Percentiles rank a stretch among this genome's conserved stretches.
Evolutionary conservation across 148 eudicot genomes (phyloP).

Genomic region (Rhododendron mucronatum): DNA sequence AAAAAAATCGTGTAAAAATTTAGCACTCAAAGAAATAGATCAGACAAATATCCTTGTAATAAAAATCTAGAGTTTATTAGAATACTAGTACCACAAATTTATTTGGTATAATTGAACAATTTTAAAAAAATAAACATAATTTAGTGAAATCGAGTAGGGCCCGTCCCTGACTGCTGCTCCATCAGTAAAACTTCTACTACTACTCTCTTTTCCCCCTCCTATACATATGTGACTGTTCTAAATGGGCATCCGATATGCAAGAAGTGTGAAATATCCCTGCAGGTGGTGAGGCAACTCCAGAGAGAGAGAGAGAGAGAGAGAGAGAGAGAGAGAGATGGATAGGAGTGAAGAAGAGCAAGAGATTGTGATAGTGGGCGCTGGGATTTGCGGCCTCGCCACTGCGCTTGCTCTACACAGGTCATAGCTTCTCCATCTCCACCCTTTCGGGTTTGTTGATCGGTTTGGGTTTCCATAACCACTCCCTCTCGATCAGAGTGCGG

Average conservation of each 20-base stretch:
- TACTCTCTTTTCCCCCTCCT: not conserved
- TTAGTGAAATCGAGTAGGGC: too few species aligned
- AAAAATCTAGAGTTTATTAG: too few species aligned
- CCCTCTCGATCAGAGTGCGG: too few species aligned
- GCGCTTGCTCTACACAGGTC: not conserved
- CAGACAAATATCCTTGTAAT: too few species aligned
- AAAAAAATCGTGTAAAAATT: too few species aligned
- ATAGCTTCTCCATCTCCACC: not conserved
- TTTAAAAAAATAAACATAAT: too few species aligned
- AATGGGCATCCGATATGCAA: not conserved
- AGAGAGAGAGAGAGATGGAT: slow-evolving; percentile 1
- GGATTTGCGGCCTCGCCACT: not conserved
- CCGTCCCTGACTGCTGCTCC: not conserved
- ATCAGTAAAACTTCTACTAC: not conserved
- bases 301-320: not conserved
- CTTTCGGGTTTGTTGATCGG: not conserved
- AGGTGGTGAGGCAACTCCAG: not conserved
- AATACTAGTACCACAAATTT: too few species aligned
- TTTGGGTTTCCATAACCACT: too few species aligned
- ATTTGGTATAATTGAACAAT: too few species aligned
- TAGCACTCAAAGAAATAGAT: too few species aligned
- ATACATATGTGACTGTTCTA: too few species aligned
- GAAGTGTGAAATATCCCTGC: not conserved
- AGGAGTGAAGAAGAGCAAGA: not conserved
- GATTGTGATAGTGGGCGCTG: not conserved